phyloP scores from a whole-genome alignment of 176 grass and related monocot genomes.

The Lolium perenne region DNA sequence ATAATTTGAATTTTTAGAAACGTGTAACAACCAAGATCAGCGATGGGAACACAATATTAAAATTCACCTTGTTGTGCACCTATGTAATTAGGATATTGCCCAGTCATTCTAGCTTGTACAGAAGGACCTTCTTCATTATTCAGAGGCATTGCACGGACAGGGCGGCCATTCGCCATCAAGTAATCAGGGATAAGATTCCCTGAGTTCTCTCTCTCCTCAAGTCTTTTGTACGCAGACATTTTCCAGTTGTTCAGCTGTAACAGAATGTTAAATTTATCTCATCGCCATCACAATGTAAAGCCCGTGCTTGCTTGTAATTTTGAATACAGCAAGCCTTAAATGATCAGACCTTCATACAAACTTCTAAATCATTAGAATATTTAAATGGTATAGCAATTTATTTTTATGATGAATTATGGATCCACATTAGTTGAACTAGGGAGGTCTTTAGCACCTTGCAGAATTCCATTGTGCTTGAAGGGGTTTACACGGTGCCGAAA shows the following conservation, averaged over 20 bases:
- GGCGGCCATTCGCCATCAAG: background rate
- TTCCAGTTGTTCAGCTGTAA: constrained; percentile 16
- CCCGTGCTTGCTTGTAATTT: background rate
- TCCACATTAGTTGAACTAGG: no score
- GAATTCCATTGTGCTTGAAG: no score
- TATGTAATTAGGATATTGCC: no score
- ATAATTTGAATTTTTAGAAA: background rate
- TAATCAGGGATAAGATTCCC: background rate
- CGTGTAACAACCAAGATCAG: background rate
- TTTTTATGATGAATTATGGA: background rate
- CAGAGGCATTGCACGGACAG: background rate
- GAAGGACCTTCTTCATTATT: constrained; percentile 15
- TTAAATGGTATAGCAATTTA: background rate
- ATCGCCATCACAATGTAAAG: background rate
- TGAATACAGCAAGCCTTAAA: background rate
- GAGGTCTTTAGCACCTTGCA: no score
- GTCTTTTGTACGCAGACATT: background rate
- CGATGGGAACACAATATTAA: background rate
- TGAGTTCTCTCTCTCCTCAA: background rate
- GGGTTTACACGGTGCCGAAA: no score
- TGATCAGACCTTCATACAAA: background rate
- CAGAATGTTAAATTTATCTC: background rate
- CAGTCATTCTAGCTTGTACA: background rate
- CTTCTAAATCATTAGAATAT: background rate
- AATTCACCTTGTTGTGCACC: background rate